Evolutionary conservation across 2,329 filamentous ascomycete species (phyloP).

Genomic region (Nigrospora osmanthi): DNA sequence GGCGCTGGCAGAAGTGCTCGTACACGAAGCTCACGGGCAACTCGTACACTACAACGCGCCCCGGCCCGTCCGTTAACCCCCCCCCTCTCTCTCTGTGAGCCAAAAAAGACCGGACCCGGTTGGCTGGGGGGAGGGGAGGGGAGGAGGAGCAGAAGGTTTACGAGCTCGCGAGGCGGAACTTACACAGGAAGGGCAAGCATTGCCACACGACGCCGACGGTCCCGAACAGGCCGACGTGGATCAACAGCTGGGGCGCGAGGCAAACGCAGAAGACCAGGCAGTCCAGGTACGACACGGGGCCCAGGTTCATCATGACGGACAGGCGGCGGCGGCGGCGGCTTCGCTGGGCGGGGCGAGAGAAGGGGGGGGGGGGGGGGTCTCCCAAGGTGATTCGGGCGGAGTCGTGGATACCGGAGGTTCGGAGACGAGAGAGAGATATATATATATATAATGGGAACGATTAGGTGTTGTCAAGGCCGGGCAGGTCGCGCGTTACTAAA

Average conservation of each 20-base stretch:
- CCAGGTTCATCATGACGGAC: constrained; percentile 56
- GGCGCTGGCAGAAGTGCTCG: constrained; percentile 44
- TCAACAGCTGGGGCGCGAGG: constrained; percentile 62
- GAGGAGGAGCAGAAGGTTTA: no score
- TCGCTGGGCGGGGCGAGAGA: no score
- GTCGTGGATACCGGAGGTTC: no score
- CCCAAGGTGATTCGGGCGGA: no score
- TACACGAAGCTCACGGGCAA: constrained; percentile 51
- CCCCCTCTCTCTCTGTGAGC: neutral
- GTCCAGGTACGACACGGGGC: constrained; percentile 67
- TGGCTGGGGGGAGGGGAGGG: neutral
- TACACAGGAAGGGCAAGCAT: constrained; percentile 65
- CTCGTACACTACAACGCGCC: constrained; percentile 40
- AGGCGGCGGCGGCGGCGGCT: neutral
- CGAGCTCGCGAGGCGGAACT: constrained; percentile 7
- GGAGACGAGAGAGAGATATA: no score
- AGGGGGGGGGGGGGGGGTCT: no score
- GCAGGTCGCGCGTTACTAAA: no score
- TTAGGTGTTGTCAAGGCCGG: no score
- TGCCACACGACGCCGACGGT: constrained; percentile 50
- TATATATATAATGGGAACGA: no score
- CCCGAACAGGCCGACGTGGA: constrained; percentile 55
- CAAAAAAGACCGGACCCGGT: neutral
- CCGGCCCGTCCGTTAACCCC: no score
- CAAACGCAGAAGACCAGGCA: constrained; percentile 66